A percentile compares a stretch with the other conserved stretches of the same genome.
These are phyloP conservation scores for Crithidia thermophila DNA, from an alignment of 208 protist species.

Conservation along the genomic window DNA sequence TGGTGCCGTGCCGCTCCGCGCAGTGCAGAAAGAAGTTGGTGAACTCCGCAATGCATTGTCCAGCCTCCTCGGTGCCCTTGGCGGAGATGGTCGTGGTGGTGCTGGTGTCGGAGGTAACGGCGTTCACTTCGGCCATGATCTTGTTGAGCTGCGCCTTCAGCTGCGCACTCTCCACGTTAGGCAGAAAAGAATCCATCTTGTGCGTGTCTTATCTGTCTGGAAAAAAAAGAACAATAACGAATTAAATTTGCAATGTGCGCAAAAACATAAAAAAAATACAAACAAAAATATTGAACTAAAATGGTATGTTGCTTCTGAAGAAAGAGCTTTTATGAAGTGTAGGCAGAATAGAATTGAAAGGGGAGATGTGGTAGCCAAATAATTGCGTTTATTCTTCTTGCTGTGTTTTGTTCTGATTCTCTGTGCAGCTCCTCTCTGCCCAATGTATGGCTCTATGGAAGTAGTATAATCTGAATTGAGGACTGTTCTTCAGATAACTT, in stretches of 20 bases:
- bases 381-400: too few species aligned
- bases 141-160: slow-evolving; percentile 31
- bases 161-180: slow-evolving; percentile 9
- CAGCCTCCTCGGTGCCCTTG: slow-evolving; percentile 39
- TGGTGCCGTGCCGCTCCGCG: slow-evolving; percentile 45
- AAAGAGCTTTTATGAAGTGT: too few species aligned
- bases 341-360: too few species aligned
- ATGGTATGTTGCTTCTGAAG: too few species aligned
- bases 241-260: background rate
- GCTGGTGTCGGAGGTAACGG: slow-evolving; percentile 1
- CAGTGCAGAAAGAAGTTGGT: slow-evolving; percentile 45
- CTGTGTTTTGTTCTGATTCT: too few species aligned
- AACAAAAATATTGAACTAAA: background rate
- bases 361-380: too few species aligned
- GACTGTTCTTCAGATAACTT: too few species aligned
- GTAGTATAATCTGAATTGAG: too few species aligned
- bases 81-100: background rate
- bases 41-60: slow-evolving; percentile 46
- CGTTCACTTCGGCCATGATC: slow-evolving; percentile 25
- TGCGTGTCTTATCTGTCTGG: background rate
- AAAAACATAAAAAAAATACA: slow-evolving; percentile 7
- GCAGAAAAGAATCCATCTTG: slow-evolving; percentile 29
- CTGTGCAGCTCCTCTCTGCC: too few species aligned
- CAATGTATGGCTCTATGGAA: too few species aligned
- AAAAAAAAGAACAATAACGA: background rate